phyloP scores from a whole-genome alignment of 2,329 filamentous ascomycete genomes.

The Fusarium euwallaceae region DNA sequence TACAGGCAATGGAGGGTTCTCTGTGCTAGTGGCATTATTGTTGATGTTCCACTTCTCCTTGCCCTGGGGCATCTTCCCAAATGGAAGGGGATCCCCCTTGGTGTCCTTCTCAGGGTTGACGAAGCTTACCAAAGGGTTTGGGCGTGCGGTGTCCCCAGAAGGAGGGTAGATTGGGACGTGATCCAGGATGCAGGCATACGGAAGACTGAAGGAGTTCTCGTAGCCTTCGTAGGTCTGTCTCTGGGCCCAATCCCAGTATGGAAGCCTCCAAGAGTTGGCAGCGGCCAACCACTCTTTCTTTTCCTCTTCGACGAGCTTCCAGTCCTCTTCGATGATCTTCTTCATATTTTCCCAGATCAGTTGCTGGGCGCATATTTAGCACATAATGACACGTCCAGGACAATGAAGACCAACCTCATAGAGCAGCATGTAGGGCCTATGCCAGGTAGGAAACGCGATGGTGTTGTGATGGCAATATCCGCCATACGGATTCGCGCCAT shows the following conservation, averaged over 20 bases:
- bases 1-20: constrained; percentile 5
- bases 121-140: constrained; percentile 15
- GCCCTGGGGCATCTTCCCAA: constrained; percentile 21
- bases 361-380: not conserved
- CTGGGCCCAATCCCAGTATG: constrained; percentile 54
- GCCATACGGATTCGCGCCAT: constrained; percentile 47
- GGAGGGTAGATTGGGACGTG: constrained; percentile 14
- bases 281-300: constrained; percentile 42
- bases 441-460: constrained; percentile 74
- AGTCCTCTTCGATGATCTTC: not conserved
- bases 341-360: constrained; percentile 26
- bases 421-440: constrained; percentile 73
- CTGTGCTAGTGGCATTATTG: not conserved
- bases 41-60: constrained; percentile 31
- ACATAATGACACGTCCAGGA: not conserved
- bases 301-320: not conserved
- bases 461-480: constrained; percentile 73
- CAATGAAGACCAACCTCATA: constrained; percentile 62
- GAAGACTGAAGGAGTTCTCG: constrained; percentile 3
- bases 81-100: constrained; percentile 15
- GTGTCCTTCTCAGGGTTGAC: constrained; percentile 19
- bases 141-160: not conserved
- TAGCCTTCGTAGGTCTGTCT: constrained; percentile 24
- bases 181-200: constrained; percentile 6
- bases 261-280: constrained; percentile 48